These are phyloP conservation scores for Phytophthora tubulina DNA, from an alignment of 352 stramenopile species.

Conservation along the genomic window DNA sequence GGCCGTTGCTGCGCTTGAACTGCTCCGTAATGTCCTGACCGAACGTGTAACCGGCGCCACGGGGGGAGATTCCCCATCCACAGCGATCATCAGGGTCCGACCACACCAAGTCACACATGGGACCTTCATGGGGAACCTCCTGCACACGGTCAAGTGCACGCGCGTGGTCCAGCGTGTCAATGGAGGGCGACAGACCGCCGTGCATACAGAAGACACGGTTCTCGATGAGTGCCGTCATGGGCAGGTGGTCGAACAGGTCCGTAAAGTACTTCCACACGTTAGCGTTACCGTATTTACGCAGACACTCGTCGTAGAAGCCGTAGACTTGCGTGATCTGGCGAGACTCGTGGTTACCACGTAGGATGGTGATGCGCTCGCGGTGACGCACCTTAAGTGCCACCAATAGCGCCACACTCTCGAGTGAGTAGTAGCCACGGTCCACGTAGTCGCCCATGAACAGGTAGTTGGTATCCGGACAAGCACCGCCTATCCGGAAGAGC, in stretches of 20 bases:
- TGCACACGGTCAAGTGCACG: conserved; percentile 86
- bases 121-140: conserved; percentile 89
- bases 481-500: conserved; percentile 91
- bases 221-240: conserved; percentile 91
- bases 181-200: conserved; percentile 88
- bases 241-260: conserved; percentile 90
- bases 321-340: conserved; percentile 88
- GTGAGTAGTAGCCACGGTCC: conserved; percentile 90
- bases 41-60: conserved; percentile 90
- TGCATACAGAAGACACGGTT: conserved; percentile 93
- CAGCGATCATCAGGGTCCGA: conserved; percentile 90
- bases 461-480: conserved; percentile 91
- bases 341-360: conserved; percentile 86
- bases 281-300: conserved; percentile 96
- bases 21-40: conserved; percentile 90
- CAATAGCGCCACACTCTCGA: conserved; percentile 87
- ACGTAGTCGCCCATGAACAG: conserved; percentile 93
- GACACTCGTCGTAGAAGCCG: conserved; percentile 85
- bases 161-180: conserved; percentile 90
- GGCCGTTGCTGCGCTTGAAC: conserved; percentile 91
- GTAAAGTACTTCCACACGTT: conserved; percentile 94
- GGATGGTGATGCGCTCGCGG: conserved; percentile 87
- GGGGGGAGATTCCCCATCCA: conserved; percentile 89
- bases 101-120: conserved; percentile 92
- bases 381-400: conserved; percentile 89